A percentile compares a stretch with the other conserved stretches of the same genome.
These are phyloP conservation scores for Afroboletus lepidellus DNA, from an alignment of 1,284 basidiomycete species.

Conservation along the genomic window DNA sequence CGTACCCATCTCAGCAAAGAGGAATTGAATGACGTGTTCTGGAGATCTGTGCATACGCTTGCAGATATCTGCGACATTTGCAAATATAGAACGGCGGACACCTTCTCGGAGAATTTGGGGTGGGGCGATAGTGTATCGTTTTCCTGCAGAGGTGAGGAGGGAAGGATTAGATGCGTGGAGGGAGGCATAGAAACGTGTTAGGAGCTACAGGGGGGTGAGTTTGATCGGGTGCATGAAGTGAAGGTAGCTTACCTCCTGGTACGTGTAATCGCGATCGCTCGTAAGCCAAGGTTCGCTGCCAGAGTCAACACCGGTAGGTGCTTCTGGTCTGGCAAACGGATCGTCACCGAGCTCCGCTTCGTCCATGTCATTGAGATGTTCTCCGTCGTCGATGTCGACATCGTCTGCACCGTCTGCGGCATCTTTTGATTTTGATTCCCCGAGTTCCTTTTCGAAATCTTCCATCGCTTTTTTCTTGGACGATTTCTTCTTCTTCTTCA, in stretches of 20 bases:
- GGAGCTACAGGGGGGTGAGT: constrained; percentile 55
- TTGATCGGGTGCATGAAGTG: background rate
- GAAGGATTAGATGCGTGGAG: constrained; percentile 95
- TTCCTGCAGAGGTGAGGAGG: constrained; percentile 81
- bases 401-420: constrained; percentile 54
- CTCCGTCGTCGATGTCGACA: constrained; percentile 58
- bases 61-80: constrained; percentile 97
- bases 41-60: constrained; percentile 98
- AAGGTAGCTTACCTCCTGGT: constrained; percentile 69
- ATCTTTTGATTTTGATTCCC: constrained; percentile 63
- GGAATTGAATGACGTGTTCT: constrained; percentile 98
- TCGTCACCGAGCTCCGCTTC: constrained; percentile 85
- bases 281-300: constrained; percentile 86
- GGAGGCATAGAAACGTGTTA: constrained; percentile 89
- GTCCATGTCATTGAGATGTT: constrained; percentile 65
- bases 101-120: constrained; percentile 92
- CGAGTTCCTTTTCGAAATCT: constrained; percentile 88
- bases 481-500: constrained; percentile 82
- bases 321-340: constrained; percentile 69
- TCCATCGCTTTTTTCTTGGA: constrained; percentile 77
- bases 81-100: constrained; percentile 96
- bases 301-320: constrained; percentile 55
- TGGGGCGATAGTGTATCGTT: constrained; percentile 97
- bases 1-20: constrained; percentile 98
- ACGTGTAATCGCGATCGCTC: constrained; percentile 92